Base-by-base conservation (phyloP, 805 yeast genomes). In the Hemisphaericaspora nanyangensis region DNA sequence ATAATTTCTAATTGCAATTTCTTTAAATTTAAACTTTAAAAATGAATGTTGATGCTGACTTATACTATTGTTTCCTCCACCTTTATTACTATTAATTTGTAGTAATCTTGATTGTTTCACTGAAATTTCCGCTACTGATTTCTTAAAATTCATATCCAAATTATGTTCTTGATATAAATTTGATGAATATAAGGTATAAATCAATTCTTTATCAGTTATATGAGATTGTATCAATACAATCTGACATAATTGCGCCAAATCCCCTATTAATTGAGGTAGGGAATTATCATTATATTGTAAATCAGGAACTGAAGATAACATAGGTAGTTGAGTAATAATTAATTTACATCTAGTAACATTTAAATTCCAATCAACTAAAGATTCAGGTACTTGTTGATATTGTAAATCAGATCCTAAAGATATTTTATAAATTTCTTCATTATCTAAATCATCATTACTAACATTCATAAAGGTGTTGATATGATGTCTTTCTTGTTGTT, bases 341-440 rank as follows among this genome's bases (percentile, higher is more conserved):
- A 74, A 58, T 44, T 72, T 63, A 35, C 76, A 70, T 34, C 80
- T 54, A 13, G 77, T 66, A 31, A 74, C 70, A 46, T 74, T 74
- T 36, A 74, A 57, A 48, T 73, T 73, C 79, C 79, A 74, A 49
- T 74, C 79, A 10, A 74, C 61, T 11, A 74, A 52, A 13, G 62
- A 54, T 45, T 72, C 76, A 22, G 65, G 63, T 7, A 51, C 51
- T 41, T 60, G 55, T 42, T 68, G 73, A 47, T 65, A 68, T 39
- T 50, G 53, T 22, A 68, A 54, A 11, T 56, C 66, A n/a, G 67
- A 57, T 3, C 73, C 74, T 26, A 68, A 47, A 12, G 70, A 62
- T 34, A 68, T 68, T 37, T 60, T 61, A 44, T 55, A 60, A 12
- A 54, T 45, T 29, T 61, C 67, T 24, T 58, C 62, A 15, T 52